A percentile compares a stretch with the other conserved stretches of the same genome.
Conservation (phyloP, 306 rosid genomes). For the Medicago arabica region DNA sequence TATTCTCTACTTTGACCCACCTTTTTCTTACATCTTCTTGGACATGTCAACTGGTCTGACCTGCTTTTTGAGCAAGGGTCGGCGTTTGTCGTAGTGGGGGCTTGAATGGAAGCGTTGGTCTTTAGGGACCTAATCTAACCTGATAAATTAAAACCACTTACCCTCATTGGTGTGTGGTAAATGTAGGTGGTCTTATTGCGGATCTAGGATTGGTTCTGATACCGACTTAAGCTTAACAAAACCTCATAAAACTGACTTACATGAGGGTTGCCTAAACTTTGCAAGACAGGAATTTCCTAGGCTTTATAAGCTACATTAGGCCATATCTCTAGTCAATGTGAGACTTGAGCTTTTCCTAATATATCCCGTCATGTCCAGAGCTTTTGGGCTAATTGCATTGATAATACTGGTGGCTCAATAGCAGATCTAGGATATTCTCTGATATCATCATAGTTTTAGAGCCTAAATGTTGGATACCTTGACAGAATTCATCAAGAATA, state of each 20-base stretch:
- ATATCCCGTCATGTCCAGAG: background rate
- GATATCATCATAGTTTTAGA: background rate
- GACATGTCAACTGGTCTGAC: background rate
- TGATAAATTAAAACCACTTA: background rate
- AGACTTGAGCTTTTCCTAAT: background rate
- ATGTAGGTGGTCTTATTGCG: background rate
- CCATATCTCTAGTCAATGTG: background rate
- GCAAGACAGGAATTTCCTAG: background rate
- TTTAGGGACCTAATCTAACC: background rate
- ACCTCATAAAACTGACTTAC: background rate
- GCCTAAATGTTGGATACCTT: background rate
- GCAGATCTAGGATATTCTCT: background rate
- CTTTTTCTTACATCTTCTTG: conserved; percentile 8
- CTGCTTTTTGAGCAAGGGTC: background rate
- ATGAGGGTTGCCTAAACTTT: background rate
- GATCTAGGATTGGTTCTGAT: background rate
- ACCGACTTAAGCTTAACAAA: background rate
- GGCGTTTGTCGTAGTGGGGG: background rate
- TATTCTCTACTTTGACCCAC: background rate
- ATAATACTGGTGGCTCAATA: background rate
- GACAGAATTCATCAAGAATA: background rate
- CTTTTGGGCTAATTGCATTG: background rate
- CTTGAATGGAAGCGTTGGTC: background rate
- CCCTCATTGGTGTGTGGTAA: background rate
- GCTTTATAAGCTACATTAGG: background rate